Evolutionary conservation across 306 rosid species (phyloP).

Genomic region (Cucurbita maxima): DNA sequence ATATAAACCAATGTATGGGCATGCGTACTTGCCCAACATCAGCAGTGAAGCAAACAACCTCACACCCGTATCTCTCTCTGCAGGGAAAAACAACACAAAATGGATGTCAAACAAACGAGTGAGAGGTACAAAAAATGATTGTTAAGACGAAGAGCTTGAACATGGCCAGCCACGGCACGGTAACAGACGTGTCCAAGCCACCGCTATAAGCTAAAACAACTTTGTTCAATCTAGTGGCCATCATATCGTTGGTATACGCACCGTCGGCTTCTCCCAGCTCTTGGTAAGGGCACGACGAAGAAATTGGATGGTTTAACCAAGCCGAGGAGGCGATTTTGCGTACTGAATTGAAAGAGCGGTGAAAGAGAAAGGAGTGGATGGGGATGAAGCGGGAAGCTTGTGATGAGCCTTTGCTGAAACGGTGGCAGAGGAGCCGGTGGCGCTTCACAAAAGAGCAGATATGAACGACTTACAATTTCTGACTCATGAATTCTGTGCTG

Average conservation of each 20-base stretch:
- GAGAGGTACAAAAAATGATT: background rate
- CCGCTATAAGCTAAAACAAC: constrained; percentile 96
- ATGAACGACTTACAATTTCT: background rate
- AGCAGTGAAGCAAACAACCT: constrained; percentile 98
- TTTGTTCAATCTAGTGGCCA: constrained; percentile 60
- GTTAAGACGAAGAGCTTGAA: background rate
- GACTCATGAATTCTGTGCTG: background rate
- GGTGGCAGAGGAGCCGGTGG: background rate
- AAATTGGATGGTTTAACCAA: background rate
- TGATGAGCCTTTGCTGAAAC: background rate
- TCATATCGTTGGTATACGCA: constrained; percentile 20
- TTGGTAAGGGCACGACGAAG: background rate
- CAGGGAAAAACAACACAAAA: constrained; percentile 14
- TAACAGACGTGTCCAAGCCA: constrained; percentile 93
- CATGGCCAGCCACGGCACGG: constrained; percentile 72
- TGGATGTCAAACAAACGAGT: background rate
- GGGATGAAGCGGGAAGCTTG: background rate
- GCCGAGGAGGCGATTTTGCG: background rate
- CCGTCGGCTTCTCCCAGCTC: constrained; percentile 26
- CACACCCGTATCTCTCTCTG: constrained; percentile 96
- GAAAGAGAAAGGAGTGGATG: background rate
- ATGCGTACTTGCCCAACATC: constrained; percentile 87
- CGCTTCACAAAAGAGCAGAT: background rate
- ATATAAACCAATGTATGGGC: background rate
- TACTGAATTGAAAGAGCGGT: background rate